These are phyloP conservation scores for Hemisphaericaspora lyxosophila DNA, from an alignment of 1,139 yeast species.

Conservation along the genomic window DNA sequence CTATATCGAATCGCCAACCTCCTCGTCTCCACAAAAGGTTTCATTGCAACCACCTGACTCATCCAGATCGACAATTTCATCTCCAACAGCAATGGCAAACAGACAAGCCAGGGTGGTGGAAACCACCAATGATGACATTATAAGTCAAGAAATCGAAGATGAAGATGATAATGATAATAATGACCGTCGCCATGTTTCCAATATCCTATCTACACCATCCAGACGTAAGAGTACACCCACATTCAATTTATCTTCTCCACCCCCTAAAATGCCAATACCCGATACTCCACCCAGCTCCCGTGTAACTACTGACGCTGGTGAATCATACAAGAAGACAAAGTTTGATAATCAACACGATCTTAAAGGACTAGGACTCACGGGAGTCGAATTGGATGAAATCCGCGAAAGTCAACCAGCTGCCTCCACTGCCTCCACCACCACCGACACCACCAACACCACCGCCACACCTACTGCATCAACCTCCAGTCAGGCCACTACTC, in stretches of 20 bases:
- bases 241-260: conserved; percentile 28
- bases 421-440: background rate
- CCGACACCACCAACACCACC: no score
- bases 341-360: background rate
- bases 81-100: conserved; percentile 47
- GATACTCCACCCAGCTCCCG: conserved; percentile 20
- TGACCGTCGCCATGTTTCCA: no score
- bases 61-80: conserved; percentile 30
- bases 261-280: conserved; percentile 36
- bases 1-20: conserved; percentile 17
- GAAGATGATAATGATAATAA: background rate
- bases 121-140: conserved; percentile 12
- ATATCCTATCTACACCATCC: conserved; percentile 3
- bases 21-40: conserved; percentile 10
- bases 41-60: background rate
- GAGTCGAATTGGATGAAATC: background rate
- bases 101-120: conserved; percentile 51
- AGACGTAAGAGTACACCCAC: conserved; percentile 6
- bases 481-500: conserved; percentile 5
- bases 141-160: conserved; percentile 6
- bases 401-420: background rate
- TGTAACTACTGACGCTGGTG: conserved; percentile 1
- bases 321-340: background rate
- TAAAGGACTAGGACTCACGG: conserved; percentile 1
- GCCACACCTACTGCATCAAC: background rate